Percentiles rank a stretch among this genome's conserved stretches.
These are phyloP conservation scores for Salvia hispanica DNA, from an alignment of 257 asterid species.

Conservation along the genomic window DNA sequence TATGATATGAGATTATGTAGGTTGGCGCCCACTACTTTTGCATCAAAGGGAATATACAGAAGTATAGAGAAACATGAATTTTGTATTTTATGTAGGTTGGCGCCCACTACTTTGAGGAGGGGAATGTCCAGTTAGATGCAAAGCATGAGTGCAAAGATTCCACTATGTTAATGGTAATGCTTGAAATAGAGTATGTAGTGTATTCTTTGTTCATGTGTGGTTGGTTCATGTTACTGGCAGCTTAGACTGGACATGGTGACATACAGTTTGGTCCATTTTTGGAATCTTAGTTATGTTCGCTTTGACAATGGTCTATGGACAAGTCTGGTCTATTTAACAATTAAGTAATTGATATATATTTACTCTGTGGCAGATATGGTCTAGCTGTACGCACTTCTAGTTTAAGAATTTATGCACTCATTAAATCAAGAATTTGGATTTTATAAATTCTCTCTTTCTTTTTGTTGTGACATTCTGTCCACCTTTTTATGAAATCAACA, in stretches of 20 bases:
- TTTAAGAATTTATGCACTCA: background rate
- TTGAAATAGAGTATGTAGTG: conserved; percentile 17
- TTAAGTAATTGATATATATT: no score
- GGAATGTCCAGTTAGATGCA: conserved; percentile 96
- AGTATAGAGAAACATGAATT: conserved; percentile 16
- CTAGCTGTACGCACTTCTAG: conserved; percentile 7
- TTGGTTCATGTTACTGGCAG: conserved; percentile 14
- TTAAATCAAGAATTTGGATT: background rate
- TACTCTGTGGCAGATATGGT: background rate
- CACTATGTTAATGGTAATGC: conserved; percentile 75
- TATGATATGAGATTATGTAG: conserved; percentile 20
- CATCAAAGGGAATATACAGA: background rate
- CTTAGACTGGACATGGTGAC: background rate
- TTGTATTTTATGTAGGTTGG: conserved; percentile 63
- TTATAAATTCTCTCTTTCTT: background rate
- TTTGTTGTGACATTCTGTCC: background rate
- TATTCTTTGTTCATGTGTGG: conserved; percentile 26
- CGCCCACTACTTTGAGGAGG: conserved; percentile 99
- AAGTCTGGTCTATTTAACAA: no score
- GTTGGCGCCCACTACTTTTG: no score
- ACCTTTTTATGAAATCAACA: background rate
- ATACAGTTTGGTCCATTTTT: conserved; percentile 20
- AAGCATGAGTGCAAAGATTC: conserved; percentile 84
- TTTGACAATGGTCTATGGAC: background rate
- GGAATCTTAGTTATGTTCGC: conserved; percentile 9